phyloP scores from a whole-genome alignment of 441 rosid species.

The Omphalea diandra region DNA sequence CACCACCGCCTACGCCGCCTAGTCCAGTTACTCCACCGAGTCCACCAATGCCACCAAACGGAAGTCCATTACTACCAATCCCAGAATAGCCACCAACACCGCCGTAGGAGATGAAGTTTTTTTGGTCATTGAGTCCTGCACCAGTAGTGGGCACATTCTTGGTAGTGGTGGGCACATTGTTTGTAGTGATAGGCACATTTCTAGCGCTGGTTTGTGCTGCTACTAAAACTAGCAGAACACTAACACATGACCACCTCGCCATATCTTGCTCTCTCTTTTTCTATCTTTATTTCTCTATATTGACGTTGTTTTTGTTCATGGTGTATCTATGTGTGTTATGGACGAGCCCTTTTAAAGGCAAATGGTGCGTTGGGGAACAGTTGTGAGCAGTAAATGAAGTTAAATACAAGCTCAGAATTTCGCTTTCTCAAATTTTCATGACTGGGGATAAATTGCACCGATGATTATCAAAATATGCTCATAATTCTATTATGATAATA shows the following conservation, averaged over 20 bases:
- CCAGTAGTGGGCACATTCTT: slow-evolving; percentile 9
- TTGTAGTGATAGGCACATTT: slow-evolving; percentile 10
- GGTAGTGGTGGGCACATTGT: background rate
- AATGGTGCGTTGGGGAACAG: slow-evolving; percentile 23
- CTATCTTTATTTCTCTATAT: no score
- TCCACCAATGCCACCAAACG: slow-evolving; percentile 21
- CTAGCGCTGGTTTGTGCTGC: slow-evolving; percentile 33
- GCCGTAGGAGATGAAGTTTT: slow-evolving; percentile 53
- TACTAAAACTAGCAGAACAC: slow-evolving; percentile 31
- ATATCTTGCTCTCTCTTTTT: background rate
- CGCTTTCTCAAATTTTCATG: no score
- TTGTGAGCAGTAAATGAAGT: slow-evolving; percentile 41
- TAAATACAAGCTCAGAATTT: slow-evolving; percentile 29
- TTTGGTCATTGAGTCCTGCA: slow-evolving; percentile 58
- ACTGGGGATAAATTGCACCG: no score
- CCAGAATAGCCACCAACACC: slow-evolving; percentile 57
- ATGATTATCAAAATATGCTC: no score
- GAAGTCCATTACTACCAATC: slow-evolving; percentile 12
- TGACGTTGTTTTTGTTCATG: no score
- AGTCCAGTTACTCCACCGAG: slow-evolving; percentile 28
- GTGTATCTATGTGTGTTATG: slow-evolving; percentile 2
- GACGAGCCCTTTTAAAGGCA: slow-evolving; percentile 34
- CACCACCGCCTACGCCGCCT: slow-evolving; percentile 22
- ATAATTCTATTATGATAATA: no score
- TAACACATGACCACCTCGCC: slow-evolving; percentile 25